phyloP scores from a whole-genome alignment of 225 moss, liverwort and hornwort species.

The Polytrichum commune region DNA sequence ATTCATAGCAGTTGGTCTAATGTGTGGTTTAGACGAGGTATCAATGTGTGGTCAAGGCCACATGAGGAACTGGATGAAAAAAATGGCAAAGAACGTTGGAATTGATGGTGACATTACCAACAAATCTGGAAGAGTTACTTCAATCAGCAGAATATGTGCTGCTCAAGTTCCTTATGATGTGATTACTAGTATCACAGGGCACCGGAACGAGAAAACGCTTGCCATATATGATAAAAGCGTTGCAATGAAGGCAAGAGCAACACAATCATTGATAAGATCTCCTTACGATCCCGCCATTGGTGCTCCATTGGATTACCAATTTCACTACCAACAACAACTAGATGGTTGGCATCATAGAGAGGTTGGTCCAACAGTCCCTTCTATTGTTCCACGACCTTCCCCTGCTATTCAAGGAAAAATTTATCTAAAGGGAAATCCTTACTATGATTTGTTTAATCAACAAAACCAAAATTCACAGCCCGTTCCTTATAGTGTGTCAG shows the following conservation, averaged over 20 bases:
- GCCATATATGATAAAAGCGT: not conserved
- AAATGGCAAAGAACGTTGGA: not conserved
- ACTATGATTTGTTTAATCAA: too few species aligned
- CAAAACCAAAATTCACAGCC: too few species aligned
- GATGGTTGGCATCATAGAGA: not conserved
- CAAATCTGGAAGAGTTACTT: not conserved
- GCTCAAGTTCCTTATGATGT: not conserved
- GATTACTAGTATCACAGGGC: not conserved
- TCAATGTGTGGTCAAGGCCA: constrained; percentile 2
- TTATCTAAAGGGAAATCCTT: too few species aligned
- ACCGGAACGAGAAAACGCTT: not conserved
- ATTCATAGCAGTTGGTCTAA: not conserved
- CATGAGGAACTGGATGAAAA: not conserved
- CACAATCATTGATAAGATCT: not conserved
- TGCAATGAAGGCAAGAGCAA: not conserved
- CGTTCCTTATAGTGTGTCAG: too few species aligned
- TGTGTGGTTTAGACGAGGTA: not conserved
- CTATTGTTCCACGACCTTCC: too few species aligned
- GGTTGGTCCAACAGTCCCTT: not conserved
- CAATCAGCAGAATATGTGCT: not conserved
- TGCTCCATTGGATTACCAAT: not conserved
- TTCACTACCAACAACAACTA: not conserved
- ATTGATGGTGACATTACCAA: not conserved
- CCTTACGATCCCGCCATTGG: not conserved
- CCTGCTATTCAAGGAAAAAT: too few species aligned